Evolutionary conservation across 495 filamentous ascomycete species (phyloP), one percentile per base, ranked within the genome.

Genomic region (Aspergillus ellipticus): DNA sequence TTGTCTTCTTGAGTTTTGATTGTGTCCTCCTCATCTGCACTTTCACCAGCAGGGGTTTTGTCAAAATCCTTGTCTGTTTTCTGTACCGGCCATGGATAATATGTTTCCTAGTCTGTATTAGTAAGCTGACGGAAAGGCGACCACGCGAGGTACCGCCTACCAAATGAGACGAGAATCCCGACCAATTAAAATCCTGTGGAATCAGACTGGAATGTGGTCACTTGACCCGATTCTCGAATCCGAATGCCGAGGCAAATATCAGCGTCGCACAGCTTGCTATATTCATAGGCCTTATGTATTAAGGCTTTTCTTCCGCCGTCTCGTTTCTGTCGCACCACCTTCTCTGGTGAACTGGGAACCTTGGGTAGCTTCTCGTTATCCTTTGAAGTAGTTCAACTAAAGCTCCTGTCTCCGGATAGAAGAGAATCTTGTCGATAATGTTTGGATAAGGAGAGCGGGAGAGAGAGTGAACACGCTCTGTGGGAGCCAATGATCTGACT

Each of bases 201-300:
- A 45, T 53, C 51, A 42, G 51, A 31, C 16, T 17, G 42, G 21
- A 53, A 53, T 16, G n/a, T 53, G 21, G 26, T 42, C 11, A 53
- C 51, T 41, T 39, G 9, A 26, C 51, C 51, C 16, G 51, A 53
- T 5, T 42, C 51, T 24, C 37, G 20, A 16, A 53, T 22, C 10
- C 37, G 20, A 39, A 53, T 53, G 20, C 37, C 51, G 22, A 53
- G 39, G 16, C 37, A 53, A 6, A 53, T 41, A 33, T 53, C 51
- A 24, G 51, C 51, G 10, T 42, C 35, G 37, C 51, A 53, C 33
- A 53, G 24, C 39, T 53, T 53, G 26, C 51, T 53, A n/a, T 53
- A 53, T 41, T 53, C 22, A 45, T 53, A 29, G 19, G 37, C 22
- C 51, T 53, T 53, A 28, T 53, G 24, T 42, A 43, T 29, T 2